Evolutionary conservation across 1,284 basidiomycete genomes (phyloP), one percentile per base, ranked within the genome.

Genomic region (Kwoniella shivajii): DNA sequence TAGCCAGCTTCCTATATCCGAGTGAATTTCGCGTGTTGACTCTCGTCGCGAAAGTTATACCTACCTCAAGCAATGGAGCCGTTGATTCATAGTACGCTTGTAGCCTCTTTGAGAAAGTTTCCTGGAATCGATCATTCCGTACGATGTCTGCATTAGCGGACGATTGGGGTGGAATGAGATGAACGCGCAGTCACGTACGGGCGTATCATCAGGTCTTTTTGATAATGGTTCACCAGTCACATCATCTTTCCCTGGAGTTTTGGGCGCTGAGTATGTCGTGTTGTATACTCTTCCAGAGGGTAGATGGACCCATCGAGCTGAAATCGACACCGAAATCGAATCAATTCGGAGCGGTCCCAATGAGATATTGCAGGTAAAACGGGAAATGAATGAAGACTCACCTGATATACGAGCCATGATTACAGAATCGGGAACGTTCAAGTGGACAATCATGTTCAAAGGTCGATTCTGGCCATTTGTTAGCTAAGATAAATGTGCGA

Each of bases 241-340:
- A 73, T 99, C 94, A 80, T 98, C 96, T 57, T 84, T 82, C 4
- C 95, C 95, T 2, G 87, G 81, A 0, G 88, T 84, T 68, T 88
- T 89, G 16, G 96, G 96, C 22, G 86, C 89, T 77, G 95, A 97
- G 79, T 90, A 92, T 14, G 88, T 85, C 70, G 87, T 84, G 76
- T 95, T 96, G 82, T 99, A 99, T 14, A 98, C 88, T 20, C 96
- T 84, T 4, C 96, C 96, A 0, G 90, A 94, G 1, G 91, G 86
- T 2, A 91, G 82, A 75, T 99, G 95, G 4, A 98, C 86, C 91
- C 90, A 98, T 50, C 94, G 88, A 66, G 93, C 90, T 82, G 64
- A 13, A 30, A 22, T 26, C 16, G 33, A 9, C 24, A 29, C 29
- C 10, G 43, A 13, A 11, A 29, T 47, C 45, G 30, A 11, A 9